phyloP scores from a whole-genome alignment of 2,329 filamentous ascomycete genomes.

The Curvularia spicifera region DNA sequence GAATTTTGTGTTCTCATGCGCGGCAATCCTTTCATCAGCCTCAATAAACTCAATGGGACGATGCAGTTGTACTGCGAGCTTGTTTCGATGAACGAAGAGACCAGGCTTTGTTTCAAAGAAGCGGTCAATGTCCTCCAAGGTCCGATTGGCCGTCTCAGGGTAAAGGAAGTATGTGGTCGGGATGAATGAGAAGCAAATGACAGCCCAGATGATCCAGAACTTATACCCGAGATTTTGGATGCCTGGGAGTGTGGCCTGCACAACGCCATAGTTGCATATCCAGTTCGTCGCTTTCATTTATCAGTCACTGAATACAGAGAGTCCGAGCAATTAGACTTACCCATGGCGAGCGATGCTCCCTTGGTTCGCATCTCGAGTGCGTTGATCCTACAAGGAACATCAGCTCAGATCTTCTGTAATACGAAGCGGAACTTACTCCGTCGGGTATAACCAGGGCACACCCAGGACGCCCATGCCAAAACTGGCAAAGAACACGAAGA shows the following conservation, averaged over 20 bases:
- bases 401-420: neutral
- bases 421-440: conserved; percentile 24
- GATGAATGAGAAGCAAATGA: conserved; percentile 61
- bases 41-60: conserved; percentile 58
- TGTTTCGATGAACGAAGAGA: conserved; percentile 57
- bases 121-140: conserved; percentile 59
- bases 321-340: neutral
- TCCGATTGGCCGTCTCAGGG: conserved; percentile 57
- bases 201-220: conserved; percentile 63
- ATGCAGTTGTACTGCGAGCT: conserved; percentile 55
- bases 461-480: conserved; percentile 47
- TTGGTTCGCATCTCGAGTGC: conserved; percentile 47
- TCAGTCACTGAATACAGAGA: neutral
- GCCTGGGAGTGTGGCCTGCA: conserved; percentile 43
- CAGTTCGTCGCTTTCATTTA: conserved; percentile 32
- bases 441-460: conserved; percentile 47
- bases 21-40: conserved; percentile 51
- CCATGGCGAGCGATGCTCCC: conserved; percentile 44
- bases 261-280: conserved; percentile 44
- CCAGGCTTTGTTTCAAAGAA: conserved; percentile 47
- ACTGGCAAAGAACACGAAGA: conserved; percentile 45
- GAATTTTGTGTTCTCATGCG: conserved; percentile 17
- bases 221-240: conserved; percentile 57
- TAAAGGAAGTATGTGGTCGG: conserved; percentile 61
- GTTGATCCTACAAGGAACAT: conserved; percentile 32